Conservation (phyloP, 805 yeast species). For the Candida coquimbonensis region DNA sequence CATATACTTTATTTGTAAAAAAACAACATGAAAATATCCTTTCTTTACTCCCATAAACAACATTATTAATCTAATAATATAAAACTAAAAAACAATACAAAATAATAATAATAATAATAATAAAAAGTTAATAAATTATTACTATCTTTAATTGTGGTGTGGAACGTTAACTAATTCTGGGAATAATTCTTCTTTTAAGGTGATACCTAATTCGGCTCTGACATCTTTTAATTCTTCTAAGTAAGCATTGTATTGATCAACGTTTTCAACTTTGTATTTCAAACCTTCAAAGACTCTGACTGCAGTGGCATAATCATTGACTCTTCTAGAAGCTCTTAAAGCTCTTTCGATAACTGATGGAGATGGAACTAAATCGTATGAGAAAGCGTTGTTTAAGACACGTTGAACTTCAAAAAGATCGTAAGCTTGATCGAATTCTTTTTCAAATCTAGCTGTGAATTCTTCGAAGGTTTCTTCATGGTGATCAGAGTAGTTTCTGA, state of each 20-base stretch:
- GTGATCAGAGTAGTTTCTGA: constrained; percentile 69
- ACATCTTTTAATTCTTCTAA: constrained; percentile 88
- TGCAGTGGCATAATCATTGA: constrained; percentile 97
- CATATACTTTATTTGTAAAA: constrained; percentile 4
- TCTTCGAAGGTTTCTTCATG: constrained; percentile 95
- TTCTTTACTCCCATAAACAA: constrained; percentile 1
- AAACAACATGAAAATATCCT: constrained; percentile 3
- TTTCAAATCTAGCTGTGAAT: constrained; percentile 83
- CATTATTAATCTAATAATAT: neutral
- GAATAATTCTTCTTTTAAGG: constrained; percentile 86
- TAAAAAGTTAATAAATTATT: neutral
- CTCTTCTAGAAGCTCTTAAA: constrained; percentile 96
- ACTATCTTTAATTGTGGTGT: constrained; percentile 17
- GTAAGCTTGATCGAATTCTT: constrained; percentile 92
- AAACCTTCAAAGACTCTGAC: constrained; percentile 97
- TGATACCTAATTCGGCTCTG: constrained; percentile 88
- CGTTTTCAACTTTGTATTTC: constrained; percentile 92
- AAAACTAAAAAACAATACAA: constrained; percentile 2
- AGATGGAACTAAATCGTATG: constrained; percentile 97
- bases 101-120: neutral
- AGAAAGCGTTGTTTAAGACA: constrained; percentile 94
- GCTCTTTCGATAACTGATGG: constrained; percentile 95
- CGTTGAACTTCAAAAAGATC: constrained; percentile 86
- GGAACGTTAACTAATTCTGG: constrained; percentile 25
- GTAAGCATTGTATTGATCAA: constrained; percentile 91